A percentile compares a stretch with the other conserved stretches of the same genome.
Evolutionary conservation across 345 rosid species (phyloP).

Genomic region (Eucalyptus sp.): DNA sequence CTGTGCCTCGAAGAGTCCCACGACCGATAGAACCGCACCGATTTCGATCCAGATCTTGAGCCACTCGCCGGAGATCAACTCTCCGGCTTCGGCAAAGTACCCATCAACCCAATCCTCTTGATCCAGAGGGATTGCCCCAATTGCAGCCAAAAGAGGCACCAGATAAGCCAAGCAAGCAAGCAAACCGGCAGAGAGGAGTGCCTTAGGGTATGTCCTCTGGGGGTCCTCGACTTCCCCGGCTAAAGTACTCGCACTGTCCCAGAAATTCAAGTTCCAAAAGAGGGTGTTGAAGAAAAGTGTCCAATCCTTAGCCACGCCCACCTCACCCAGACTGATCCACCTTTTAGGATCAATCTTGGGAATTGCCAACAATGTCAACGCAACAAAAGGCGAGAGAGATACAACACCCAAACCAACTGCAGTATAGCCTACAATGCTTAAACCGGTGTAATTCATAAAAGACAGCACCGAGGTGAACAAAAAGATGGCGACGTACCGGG

Average conservation of each 20-base stretch:
- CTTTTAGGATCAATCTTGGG: slow-evolving; percentile 38
- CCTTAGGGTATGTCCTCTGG: slow-evolving; percentile 32
- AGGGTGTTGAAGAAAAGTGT: slow-evolving; percentile 50
- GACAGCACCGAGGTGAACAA: slow-evolving; percentile 24
- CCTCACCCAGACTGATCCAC: slow-evolving; percentile 51
- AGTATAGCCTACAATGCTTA: slow-evolving; percentile 38
- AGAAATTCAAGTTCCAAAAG: slow-evolving; percentile 70
- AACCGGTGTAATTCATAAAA: slow-evolving; percentile 37
- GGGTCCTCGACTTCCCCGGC: slow-evolving; percentile 61
- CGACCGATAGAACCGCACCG: slow-evolving; percentile 55
- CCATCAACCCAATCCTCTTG: slow-evolving; percentile 58
- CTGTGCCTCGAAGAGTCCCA: slow-evolving; percentile 80
- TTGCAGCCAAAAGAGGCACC: slow-evolving; percentile 48
- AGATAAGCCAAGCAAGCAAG: slow-evolving; percentile 42
- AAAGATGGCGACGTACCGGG: slow-evolving; percentile 18
- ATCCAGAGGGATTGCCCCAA: slow-evolving; percentile 50
- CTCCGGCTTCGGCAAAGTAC: slow-evolving; percentile 43
- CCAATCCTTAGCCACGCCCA: slow-evolving; percentile 50
- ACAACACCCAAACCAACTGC: slow-evolving; percentile 35
- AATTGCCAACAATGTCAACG: slow-evolving; percentile 30
- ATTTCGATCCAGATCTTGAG: slow-evolving; percentile 51
- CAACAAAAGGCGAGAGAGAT: slow-evolving; percentile 42
- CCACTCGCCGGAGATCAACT: slow-evolving; percentile 75
- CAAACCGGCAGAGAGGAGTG: slow-evolving; percentile 35
- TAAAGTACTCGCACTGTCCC: slow-evolving; percentile 54